Base-by-base conservation (phyloP, 2,329 filamentous ascomycete species). In the Aspergillus sp. region DNA sequence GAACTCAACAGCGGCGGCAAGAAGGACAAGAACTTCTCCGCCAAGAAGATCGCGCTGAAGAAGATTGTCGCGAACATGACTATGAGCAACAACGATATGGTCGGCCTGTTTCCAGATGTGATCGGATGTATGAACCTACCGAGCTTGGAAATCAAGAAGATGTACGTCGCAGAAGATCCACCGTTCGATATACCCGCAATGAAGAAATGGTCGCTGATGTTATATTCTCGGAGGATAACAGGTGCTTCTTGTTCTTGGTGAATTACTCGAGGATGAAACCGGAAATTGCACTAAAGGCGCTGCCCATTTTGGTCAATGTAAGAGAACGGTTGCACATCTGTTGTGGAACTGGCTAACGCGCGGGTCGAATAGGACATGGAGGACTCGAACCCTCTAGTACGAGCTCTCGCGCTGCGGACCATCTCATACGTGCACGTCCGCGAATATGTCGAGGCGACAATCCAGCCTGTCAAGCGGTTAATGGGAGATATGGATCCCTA, bases 61-160 rank as follows among this genome's bases (percentile, higher is more conserved):
- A 97, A 97, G 84, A 98, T 99, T 68, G 95, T 99, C 69, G 95
- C 95, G 75, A 99, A 99, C 76, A 99, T 99, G 95, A 99, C 95
- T 65, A 99, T 99, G 95, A 98, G 94, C 85, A 99, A 99, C 80
- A 99, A 98, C 73, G 95, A 99, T 77, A 99, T 99, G 95, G 90
- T 98, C 57, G 92, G 92, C 45, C 82, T 99, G 55, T 99, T 99
- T 69, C 92, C 94, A 18, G 95, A 99, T 74, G 90, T 99, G 61
- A 91, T 99, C 68, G 88, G 84, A 63, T 98, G 94, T 82, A 99
- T 99, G 95, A 87, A 91, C 69, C 91, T 99, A 63, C 90, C 89
- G 55, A 96, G 90, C 70, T 81, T 99, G 75, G 95, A 99, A 79
- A 97, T 99, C 79, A 99, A 99, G 85, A 99, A 99, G 84, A 99